phyloP scores from a whole-genome alignment of 768 basidiomycete species.

The Hortiboletus flavorubellus region DNA sequence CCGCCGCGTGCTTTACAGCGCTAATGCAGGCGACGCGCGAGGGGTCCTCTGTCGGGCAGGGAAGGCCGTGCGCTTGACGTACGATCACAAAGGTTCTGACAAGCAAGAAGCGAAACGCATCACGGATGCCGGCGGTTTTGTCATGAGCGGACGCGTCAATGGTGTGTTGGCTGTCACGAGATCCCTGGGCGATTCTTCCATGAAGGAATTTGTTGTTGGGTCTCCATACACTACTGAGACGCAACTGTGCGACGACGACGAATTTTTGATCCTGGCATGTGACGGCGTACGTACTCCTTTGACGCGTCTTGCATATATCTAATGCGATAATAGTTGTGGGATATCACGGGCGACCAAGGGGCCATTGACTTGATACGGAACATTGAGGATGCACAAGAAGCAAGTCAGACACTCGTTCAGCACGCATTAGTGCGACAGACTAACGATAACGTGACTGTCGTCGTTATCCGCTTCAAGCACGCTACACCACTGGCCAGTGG shows the following conservation, averaged over 20 bases:
- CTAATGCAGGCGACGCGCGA: slow-evolving; percentile 95
- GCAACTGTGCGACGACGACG: slow-evolving; percentile 83
- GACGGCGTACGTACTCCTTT: slow-evolving; percentile 73
- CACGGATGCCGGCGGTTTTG: slow-evolving; percentile 96
- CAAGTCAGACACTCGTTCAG: slow-evolving; percentile 72
- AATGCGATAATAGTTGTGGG: slow-evolving; percentile 74
- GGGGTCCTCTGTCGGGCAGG: slow-evolving; percentile 91
- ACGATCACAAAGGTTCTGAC: slow-evolving; percentile 98
- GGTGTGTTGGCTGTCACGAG: slow-evolving; percentile 96
- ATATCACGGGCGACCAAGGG: slow-evolving; percentile 86
- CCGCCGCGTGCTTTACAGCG: slow-evolving; percentile 85
- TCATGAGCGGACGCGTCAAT: slow-evolving; percentile 97
- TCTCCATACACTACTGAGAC: slow-evolving; percentile 99
- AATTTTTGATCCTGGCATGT: slow-evolving; percentile 93
- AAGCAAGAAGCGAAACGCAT: slow-evolving; percentile 97
- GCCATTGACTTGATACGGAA: slow-evolving; percentile 83
- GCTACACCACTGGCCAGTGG: slow-evolving; percentile 8
- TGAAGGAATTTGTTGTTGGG: slow-evolving; percentile 99
- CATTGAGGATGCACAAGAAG: slow-evolving; percentile 75
- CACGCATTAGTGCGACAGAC: slow-evolving; percentile 88
- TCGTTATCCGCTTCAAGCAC: slow-evolving; percentile 80
- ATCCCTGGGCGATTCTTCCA: slow-evolving; percentile 92
- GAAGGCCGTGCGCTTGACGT: slow-evolving; percentile 88
- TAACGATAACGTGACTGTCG: slow-evolving; percentile 90
- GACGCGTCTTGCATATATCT: not conserved